Evolutionary conservation across 1,139 yeast genomes (phyloP), one percentile per base, ranked within the genome.

Genomic region (Suhomyces bolitotheri): DNA sequence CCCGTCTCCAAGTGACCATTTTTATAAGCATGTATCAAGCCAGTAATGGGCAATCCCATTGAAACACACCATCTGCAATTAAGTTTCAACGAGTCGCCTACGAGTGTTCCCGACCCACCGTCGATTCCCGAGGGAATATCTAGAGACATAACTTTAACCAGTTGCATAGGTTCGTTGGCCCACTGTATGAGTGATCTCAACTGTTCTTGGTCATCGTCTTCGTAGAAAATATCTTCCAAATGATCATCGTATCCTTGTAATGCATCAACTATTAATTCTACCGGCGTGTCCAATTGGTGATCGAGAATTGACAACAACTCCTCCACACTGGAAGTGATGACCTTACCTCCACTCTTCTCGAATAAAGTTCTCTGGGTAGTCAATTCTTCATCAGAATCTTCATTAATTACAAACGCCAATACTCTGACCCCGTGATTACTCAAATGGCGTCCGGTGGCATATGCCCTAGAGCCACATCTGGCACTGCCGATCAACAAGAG

Each of bases 41-140:
- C 87, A 7, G 78, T 73, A 33, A 85, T 60, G 2, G 95, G 95
- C 47, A 88, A 64, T 2, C 94, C 95, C 56, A 83, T 65, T 23
- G 90, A 82, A 8, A 83, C 73, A 34, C 87, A 73, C 71, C 79
- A 77, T 39, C 64, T 66, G 47, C 79, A 62, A 22, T 53, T 53
- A 16, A 68, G 49, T 22, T 52, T 53, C 31, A 70, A 46, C 13
- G 56, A 44, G 3, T 52, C 47, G 25, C 60, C 62, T 41, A 56
- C 56, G 2, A 63, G 53, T 4, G 80, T 71, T 7, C 96, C 96
- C 0, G 94, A 80, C 4, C 95, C 87, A 7, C 94, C 83, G 52
- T 88, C 96, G 27, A 85, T 68, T 6, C 96, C 96, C 0, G 90
- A 76, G 3, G 96, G 94, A 22, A 86, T 76, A 51, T 88, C 96